A percentile compares a stretch with the other conserved stretches of the same genome.
These are phyloP conservation scores for Baeospora myosura DNA, from an alignment of 1,284 basidiomycete genomes.

Conservation along the genomic window DNA sequence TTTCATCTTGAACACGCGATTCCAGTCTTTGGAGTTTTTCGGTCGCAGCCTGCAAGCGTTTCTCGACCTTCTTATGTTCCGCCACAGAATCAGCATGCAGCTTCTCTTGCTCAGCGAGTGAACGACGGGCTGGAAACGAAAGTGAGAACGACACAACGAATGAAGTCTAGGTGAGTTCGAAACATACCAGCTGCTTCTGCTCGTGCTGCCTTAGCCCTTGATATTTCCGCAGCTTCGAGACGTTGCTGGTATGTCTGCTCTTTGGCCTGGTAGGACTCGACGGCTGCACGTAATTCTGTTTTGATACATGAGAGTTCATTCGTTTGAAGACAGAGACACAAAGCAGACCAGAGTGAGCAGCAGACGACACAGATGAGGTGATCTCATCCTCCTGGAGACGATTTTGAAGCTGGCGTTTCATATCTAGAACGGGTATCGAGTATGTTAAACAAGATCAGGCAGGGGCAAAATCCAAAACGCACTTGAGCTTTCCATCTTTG, in stretches of 20 bases:
- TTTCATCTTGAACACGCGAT: constrained; percentile 59
- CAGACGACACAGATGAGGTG: constrained; percentile 48
- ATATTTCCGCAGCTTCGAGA: constrained; percentile 67
- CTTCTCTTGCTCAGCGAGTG: constrained; percentile 60
- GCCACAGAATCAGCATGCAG: constrained; percentile 42
- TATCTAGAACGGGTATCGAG: too few species aligned
- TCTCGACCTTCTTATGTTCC: constrained; percentile 49
- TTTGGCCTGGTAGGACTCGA: constrained; percentile 63
- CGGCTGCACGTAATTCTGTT: constrained; percentile 53
- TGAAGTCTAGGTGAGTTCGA: not conserved
- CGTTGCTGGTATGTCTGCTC: constrained; percentile 51
- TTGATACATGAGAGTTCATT: not conserved
- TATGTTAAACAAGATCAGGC: too few species aligned
- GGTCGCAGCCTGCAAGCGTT: constrained; percentile 46
- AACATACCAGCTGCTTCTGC: constrained; percentile 55
- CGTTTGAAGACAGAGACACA: not conserved
- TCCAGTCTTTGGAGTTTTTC: constrained; percentile 56
- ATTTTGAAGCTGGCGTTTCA: constrained; percentile 53
- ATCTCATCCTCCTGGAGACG: constrained; percentile 65
- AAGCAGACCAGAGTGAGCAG: constrained; percentile 49
- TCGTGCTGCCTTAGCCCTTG: constrained; percentile 55
- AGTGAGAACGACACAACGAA: constrained; percentile 3
- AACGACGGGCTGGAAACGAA: constrained; percentile 43
- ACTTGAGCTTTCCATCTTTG: constrained; percentile 58
- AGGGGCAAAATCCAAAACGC: constrained; percentile 17